A percentile compares a stretch with the other conserved stretches of the same genome.
These are phyloP conservation scores for Vickermania spadyakhi DNA, from an alignment of 208 protist species.

Conservation along the genomic window DNA sequence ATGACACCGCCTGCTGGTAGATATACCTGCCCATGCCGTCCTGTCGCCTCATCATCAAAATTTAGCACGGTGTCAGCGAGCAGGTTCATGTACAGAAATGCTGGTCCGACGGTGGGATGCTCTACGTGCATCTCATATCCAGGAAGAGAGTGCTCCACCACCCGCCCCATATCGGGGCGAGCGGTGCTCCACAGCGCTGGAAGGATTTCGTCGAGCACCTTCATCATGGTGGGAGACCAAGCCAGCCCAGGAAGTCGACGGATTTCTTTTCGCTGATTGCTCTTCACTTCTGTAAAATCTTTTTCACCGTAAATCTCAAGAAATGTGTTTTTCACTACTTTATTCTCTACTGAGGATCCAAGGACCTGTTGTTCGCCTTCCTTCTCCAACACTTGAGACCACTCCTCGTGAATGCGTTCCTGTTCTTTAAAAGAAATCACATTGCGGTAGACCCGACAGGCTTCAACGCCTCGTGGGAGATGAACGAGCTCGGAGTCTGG, in stretches of 20 bases:
- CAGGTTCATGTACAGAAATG: slow-evolving; percentile 73
- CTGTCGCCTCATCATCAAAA: slow-evolving; percentile 79
- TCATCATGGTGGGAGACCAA: slow-evolving; percentile 70
- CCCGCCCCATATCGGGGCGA: slow-evolving; percentile 61
- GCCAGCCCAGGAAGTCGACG: slow-evolving; percentile 56
- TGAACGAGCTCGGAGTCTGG: slow-evolving; percentile 44
- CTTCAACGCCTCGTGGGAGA: slow-evolving; percentile 39
- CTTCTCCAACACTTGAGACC: slow-evolving; percentile 37
- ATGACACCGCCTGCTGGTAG: slow-evolving; percentile 60
- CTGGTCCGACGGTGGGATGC: slow-evolving; percentile 71
- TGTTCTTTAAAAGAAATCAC: slow-evolving; percentile 54
- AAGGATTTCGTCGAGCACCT: slow-evolving; percentile 21
- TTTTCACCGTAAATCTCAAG: slow-evolving; percentile 73
- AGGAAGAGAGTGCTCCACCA: slow-evolving; percentile 74
- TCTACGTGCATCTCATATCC: slow-evolving; percentile 85
- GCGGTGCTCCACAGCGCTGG: slow-evolving; percentile 22
- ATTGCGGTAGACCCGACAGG: slow-evolving; percentile 67
- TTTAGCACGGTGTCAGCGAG: slow-evolving; percentile 65
- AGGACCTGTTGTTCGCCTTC: slow-evolving; percentile 47
- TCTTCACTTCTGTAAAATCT: slow-evolving; percentile 73
- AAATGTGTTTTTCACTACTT: slow-evolving; percentile 69
- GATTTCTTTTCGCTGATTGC: slow-evolving; percentile 52
- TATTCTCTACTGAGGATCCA: slow-evolving; percentile 32
- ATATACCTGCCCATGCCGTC: slow-evolving; percentile 51
- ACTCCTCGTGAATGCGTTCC: slow-evolving; percentile 58